Evolutionary conservation across 352 stramenopile species (phyloP), one percentile per base, ranked within the genome.

Genomic region (Phytophthora litchii): DNA sequence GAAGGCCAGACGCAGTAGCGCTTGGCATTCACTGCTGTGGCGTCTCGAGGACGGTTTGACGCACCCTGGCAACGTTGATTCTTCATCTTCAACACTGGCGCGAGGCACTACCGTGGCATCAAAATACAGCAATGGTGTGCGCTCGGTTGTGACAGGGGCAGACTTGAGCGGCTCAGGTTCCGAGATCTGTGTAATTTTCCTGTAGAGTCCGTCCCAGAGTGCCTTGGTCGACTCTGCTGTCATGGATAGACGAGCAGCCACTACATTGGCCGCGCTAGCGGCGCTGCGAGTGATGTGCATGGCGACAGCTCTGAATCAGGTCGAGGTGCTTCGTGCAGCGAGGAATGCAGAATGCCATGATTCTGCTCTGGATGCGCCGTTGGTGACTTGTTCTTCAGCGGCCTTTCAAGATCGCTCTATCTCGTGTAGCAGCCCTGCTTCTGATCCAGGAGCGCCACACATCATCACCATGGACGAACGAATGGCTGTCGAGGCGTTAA

Each of bases 241-340:
- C 65, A 74, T 74, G 20, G 53, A 70, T 37, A 74, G 59, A 5
- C 60, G 60, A 46, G 65, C 43, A 16, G 59, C n/a, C 3, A 73
- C 64, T 10, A 49, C 50, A 32, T 51, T 58, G 21, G 60, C 65
- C 7, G 60, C 60, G 10, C 11, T 63, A 10, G 43, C 49, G 27
- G 61, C 51, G 20, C 58, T 19, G 12, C 37, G 51, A 0, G 46
- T 50, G 27, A 67, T 64, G 31, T 19, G 64, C 64, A 72, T 72
- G 21, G 3, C 3, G 8, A 38, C 12, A 21, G 11, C n/a, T 49
- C 9, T 14, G 42, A 10, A 12, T 13, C n/a, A 8, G 42, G 36
- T 43, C 16, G 34, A 20, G 31, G 40, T 60, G 41, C 35, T 41
- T 41, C 32, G 13, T 13, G 17, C 35, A 38, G 36, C 37, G 49